Conservation (phyloP, 768 basidiomycete species). For the Amanita pallidorosea region DNA sequence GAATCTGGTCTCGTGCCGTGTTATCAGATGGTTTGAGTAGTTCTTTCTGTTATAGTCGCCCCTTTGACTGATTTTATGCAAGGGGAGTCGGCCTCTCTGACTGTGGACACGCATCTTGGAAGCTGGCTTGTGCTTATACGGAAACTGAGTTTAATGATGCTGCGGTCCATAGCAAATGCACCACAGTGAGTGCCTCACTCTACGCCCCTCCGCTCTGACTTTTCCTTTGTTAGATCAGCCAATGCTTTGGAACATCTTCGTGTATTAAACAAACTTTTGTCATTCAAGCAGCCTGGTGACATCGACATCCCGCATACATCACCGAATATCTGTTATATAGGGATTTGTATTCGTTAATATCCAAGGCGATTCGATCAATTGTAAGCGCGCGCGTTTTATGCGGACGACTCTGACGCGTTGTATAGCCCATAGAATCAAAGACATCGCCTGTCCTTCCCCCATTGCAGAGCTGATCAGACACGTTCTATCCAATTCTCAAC, state of each 20-base stretch:
- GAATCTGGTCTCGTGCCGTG: conserved; percentile 32
- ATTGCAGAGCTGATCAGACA: conserved; percentile 24
- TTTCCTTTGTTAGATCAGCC: conserved; percentile 29
- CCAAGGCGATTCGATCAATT: conserved; percentile 31
- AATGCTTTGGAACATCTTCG: conserved; percentile 36
- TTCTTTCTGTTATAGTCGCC: not conserved
- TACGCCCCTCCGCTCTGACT: not conserved
- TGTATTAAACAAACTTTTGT: conserved; percentile 39
- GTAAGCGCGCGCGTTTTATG: conserved; percentile 25
- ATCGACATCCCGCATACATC: conserved; percentile 16
- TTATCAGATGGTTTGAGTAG: conserved; percentile 19
- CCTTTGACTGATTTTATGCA: conserved; percentile 1
- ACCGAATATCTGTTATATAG: conserved; percentile 35
- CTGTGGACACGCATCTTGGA: conserved; percentile 21
- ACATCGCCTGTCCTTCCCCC: conserved; percentile 14
- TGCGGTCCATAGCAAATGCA: conserved; percentile 36
- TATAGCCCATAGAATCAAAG: conserved; percentile 51
- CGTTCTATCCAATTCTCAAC: conserved; percentile 24
- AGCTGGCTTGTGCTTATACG: conserved; percentile 44
- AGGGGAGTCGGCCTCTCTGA: conserved; percentile 32
- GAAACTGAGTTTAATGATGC: conserved; percentile 34
- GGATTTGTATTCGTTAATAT: conserved; percentile 34
- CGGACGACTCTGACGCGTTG: not conserved
- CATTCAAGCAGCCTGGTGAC: conserved; percentile 12
- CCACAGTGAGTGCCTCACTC: conserved; percentile 33